Conservation (phyloP, 495 filamentous ascomycete genomes). For the Penicillium chermesinum region DNA sequence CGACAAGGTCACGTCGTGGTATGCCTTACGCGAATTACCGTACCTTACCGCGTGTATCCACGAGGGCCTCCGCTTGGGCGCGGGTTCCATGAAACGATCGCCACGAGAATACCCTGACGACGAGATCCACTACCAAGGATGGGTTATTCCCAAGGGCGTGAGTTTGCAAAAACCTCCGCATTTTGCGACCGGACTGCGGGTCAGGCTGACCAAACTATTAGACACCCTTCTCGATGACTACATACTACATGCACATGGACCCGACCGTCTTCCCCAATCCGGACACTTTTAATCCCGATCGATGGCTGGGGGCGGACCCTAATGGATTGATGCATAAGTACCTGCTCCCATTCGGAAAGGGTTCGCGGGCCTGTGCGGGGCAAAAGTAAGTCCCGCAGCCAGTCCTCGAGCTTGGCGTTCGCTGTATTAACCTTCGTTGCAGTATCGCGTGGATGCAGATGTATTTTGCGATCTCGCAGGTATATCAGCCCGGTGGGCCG, state of each 20-base stretch:
- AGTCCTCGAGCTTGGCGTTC: not conserved
- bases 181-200: not conserved
- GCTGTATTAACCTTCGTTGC: not conserved
- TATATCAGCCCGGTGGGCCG: not conserved
- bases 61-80: constrained; percentile 45
- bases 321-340: not conserved
- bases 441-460: not conserved
- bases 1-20: constrained; percentile 15
- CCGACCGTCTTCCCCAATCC: not conserved
- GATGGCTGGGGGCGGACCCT: not conserved
- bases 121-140: not conserved
- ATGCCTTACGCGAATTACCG: constrained; percentile 21
- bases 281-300: not conserved
- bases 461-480: not conserved
- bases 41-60: constrained; percentile 51
- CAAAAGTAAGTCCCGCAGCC: not conserved
- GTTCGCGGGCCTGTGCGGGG: not conserved
- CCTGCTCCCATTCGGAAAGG: not conserved
- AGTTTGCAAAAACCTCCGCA: not conserved
- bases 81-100: not conserved
- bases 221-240: not conserved
- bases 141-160: constrained; percentile 5
- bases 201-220: not conserved
- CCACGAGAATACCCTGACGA: constrained; percentile 1
- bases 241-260: not conserved